A percentile compares a stretch with the other conserved stretches of the same genome.
phyloP scores from a whole-genome alignment of 208 protist species.

The Trypanosoma mega region DNA sequence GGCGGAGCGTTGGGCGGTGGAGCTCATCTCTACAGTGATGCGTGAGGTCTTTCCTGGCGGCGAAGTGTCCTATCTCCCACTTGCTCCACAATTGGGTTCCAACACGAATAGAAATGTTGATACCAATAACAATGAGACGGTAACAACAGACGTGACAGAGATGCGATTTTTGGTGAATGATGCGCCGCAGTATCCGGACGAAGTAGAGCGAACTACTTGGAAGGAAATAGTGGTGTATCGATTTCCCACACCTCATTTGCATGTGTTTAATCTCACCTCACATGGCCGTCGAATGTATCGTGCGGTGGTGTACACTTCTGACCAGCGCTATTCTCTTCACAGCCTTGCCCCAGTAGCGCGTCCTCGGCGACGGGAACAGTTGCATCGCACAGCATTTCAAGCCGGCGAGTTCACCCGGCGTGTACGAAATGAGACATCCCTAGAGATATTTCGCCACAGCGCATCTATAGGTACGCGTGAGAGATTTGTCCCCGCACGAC shows the following conservation, averaged over 20 bases:
- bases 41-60: slow-evolving; percentile 33
- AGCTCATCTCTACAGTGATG: slow-evolving; percentile 45
- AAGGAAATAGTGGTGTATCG: slow-evolving; percentile 78
- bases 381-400: slow-evolving; percentile 41
- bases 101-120: not conserved
- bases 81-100: slow-evolving; percentile 29
- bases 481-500: slow-evolving; percentile 66
- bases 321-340: slow-evolving; percentile 71
- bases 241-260: slow-evolving; percentile 44
- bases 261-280: slow-evolving; percentile 77
- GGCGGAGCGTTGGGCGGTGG: slow-evolving; percentile 75
- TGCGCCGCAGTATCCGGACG: slow-evolving; percentile 53
- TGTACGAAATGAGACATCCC: slow-evolving; percentile 48
- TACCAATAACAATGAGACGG: not conserved
- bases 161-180: slow-evolving; percentile 69
- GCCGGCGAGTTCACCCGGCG: slow-evolving; percentile 67
- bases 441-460: slow-evolving; percentile 76
- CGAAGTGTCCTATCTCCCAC: slow-evolving; percentile 45
- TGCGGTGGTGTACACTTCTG: slow-evolving; percentile 70
- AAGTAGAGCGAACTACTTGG: slow-evolving; percentile 68
- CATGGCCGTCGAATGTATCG: slow-evolving; percentile 79
- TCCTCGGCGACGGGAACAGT: slow-evolving; percentile 32
- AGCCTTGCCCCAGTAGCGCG: slow-evolving; percentile 42
- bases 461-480: slow-evolving; percentile 46
- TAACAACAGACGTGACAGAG: slow-evolving; percentile 24